Conservation (phyloP, 306 rosid species). For the Acmispon strigosus region DNA sequence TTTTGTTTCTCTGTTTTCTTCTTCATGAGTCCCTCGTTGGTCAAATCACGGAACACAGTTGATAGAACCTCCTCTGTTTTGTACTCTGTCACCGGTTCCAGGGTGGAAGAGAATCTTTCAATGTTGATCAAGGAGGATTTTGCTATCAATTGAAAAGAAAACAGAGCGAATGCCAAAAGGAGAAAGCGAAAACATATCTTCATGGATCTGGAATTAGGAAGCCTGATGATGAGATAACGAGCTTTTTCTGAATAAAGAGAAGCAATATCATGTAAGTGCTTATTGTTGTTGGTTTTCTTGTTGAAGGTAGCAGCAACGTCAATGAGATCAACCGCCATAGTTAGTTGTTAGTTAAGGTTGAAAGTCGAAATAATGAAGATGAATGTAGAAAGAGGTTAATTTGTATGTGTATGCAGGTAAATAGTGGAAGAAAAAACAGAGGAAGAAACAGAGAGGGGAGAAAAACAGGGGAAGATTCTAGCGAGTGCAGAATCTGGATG, state of each 20-base stretch:
- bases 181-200: slow-evolving; percentile 17
- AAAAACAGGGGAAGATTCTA: neutral
- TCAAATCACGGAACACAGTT: slow-evolving; percentile 34
- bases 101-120: neutral
- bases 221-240: slow-evolving; percentile 27
- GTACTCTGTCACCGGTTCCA: neutral
- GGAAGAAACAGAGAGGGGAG: neutral
- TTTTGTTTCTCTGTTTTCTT: neutral
- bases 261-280: no score
- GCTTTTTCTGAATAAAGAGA: no score
- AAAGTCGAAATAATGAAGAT: neutral
- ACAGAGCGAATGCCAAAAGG: slow-evolving; percentile 24
- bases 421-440: neutral
- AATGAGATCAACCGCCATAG: slow-evolving; percentile 32
- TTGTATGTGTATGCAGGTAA: no score
- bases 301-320: slow-evolving; percentile 17
- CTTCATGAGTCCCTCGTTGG: slow-evolving; percentile 43
- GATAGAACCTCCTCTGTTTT: slow-evolving; percentile 15
- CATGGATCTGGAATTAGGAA: slow-evolving; percentile 30
- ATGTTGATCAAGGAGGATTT: slow-evolving; percentile 3
- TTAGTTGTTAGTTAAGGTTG: neutral
- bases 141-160: slow-evolving; percentile 13
- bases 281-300: slow-evolving; percentile 4
- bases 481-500: slow-evolving; percentile 81
- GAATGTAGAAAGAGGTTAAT: neutral